Conservation (phyloP, 2,329 filamentous ascomycete genomes). For the Fusarium nisikadoi region DNA sequence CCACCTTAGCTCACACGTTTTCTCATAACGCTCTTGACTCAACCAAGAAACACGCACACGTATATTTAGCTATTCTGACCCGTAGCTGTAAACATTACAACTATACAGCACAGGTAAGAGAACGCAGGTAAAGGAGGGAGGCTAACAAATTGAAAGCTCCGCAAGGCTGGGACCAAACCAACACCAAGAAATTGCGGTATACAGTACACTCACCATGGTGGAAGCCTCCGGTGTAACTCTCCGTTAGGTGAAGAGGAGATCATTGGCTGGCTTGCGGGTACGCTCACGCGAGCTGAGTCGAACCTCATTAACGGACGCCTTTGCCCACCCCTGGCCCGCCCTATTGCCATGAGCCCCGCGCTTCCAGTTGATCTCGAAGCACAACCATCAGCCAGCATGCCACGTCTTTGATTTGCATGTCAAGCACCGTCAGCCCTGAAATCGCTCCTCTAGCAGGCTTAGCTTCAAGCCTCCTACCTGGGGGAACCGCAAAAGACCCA, state of each 20-base stretch:
- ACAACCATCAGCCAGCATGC: not conserved
- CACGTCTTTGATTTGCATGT: constrained; percentile 16
- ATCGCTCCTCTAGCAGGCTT: constrained; percentile 8
- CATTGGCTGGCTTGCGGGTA: constrained; percentile 26
- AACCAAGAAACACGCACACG: not conserved
- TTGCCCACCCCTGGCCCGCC: constrained; percentile 20
- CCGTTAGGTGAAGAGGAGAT: constrained; percentile 5
- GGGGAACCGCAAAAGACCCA: constrained; percentile 45
- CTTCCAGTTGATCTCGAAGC: constrained; percentile 12
- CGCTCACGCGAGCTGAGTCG: constrained; percentile 26
- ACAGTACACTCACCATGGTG: constrained; percentile 31
- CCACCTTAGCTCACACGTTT: not conserved
- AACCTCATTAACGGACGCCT: not conserved
- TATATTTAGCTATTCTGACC: constrained; percentile 22
- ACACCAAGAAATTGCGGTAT: constrained; percentile 2
- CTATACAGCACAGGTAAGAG: constrained; percentile 12
- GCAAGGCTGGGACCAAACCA: constrained; percentile 13
- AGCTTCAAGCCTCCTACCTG: constrained; percentile 32
- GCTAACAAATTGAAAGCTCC: not conserved
- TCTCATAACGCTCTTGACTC: constrained; percentile 17
- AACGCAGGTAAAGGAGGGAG: constrained; percentile 13
- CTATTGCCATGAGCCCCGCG: constrained; percentile 13
- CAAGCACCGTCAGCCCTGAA: constrained; percentile 23
- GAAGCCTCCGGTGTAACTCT: constrained; percentile 12
- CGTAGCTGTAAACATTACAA: constrained; percentile 13